These are phyloP conservation scores for Kwoniella botswanensis DNA, from an alignment of 768 basidiomycete species.

Conservation along the genomic window DNA sequence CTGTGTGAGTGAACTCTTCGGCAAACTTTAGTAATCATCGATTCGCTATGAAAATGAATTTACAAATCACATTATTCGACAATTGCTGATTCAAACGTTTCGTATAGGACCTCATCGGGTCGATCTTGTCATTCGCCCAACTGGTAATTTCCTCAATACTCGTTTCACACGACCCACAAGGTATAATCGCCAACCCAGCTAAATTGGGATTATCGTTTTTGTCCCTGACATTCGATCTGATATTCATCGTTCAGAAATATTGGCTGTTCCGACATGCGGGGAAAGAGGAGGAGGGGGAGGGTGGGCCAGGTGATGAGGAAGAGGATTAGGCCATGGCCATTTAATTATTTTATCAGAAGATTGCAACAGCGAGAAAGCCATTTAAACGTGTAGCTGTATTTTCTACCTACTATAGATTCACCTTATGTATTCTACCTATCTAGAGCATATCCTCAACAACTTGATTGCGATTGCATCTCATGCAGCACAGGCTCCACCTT, in stretches of 20 bases:
- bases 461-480: not conserved
- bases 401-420: not conserved
- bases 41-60: not conserved
- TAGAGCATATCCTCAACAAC: not conserved
- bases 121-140: conserved; percentile 50
- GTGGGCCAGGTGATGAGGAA: conserved; percentile 17
- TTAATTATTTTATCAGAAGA: not conserved
- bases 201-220: conserved; percentile 51
- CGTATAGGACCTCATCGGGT: conserved; percentile 57
- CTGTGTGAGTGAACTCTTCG: conserved; percentile 53
- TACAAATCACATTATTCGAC: not conserved
- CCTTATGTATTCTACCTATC: not conserved
- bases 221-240: conserved; percentile 40
- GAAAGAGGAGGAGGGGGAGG: conserved; percentile 6
- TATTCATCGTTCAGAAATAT: conserved; percentile 47
- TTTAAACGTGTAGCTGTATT: no score
- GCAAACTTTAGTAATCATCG: not conserved
- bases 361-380: no score
- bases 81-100: not conserved
- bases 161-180: conserved; percentile 48
- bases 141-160: conserved; percentile 49
- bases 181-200: conserved; percentile 53
- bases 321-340: not conserved
- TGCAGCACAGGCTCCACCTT: no score
- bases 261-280: conserved; percentile 24